Conservation (phyloP, 306 rosid species). For the Comarum palustre region DNA sequence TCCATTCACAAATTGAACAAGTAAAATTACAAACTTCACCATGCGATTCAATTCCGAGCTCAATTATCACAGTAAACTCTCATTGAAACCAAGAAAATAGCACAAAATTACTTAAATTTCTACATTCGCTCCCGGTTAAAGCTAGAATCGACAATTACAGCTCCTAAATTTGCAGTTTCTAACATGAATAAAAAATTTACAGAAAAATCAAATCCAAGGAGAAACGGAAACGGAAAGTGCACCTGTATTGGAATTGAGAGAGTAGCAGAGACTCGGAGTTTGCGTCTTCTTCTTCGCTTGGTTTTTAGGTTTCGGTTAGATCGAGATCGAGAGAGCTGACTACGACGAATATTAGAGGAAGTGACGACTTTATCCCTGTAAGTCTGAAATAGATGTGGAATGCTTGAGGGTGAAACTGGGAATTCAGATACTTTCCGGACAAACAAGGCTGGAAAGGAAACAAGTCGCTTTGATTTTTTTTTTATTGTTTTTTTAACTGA, state of each 20-base stretch:
- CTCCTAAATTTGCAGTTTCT: neutral
- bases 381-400: neutral
- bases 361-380: slow-evolving; percentile 3
- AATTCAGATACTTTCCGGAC: neutral
- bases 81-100: neutral
- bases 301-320: slow-evolving; percentile 19
- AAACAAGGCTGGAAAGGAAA: neutral
- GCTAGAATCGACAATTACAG: neutral
- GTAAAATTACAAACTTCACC: neutral
- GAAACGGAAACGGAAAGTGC: neutral
- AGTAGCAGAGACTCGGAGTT: slow-evolving; percentile 14
- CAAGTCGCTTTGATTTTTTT: neutral
- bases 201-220: neutral
- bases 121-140: neutral
- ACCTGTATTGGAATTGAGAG: slow-evolving; percentile 28
- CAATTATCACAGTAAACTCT: neutral
- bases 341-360: slow-evolving; percentile 13
- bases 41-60: slow-evolving; percentile 9
- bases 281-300: slow-evolving; percentile 15
- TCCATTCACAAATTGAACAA: neutral
- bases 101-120: neutral
- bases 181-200: neutral
- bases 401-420: slow-evolving; percentile 5
- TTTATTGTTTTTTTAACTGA: neutral
- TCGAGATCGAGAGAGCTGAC: slow-evolving; percentile 14